Conservation (phyloP, 164 flowering plant species). For the Vitis cinerea region DNA sequence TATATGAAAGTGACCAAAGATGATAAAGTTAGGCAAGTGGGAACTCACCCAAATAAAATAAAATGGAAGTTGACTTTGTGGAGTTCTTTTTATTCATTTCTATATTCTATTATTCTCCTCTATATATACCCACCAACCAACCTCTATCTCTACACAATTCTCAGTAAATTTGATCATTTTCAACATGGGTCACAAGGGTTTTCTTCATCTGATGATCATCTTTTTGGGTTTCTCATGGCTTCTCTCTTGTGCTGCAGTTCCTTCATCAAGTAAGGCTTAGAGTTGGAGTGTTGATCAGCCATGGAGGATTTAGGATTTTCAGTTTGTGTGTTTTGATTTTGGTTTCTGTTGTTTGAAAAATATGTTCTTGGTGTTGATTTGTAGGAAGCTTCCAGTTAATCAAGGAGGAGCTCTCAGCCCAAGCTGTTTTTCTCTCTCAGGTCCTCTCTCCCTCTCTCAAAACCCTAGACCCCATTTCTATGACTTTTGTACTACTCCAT, state of each 20-base stretch:
- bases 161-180: background rate
- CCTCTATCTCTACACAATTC: background rate
- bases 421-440: constrained; percentile 22
- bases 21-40: constrained; percentile 28
- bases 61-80: constrained; percentile 21
- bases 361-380: background rate
- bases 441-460: constrained; percentile 23
- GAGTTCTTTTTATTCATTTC: background rate
- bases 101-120: background rate
- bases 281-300: background rate
- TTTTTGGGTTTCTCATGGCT: constrained; percentile 31
- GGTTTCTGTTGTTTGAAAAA: background rate
- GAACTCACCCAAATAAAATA: constrained; percentile 20
- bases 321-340: background rate
- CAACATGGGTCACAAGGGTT: constrained; percentile 28
- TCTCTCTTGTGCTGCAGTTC: constrained; percentile 31
- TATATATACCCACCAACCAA: constrained; percentile 14
- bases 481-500: no score
- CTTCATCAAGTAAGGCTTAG: constrained; percentile 30
- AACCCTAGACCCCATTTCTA: no score
- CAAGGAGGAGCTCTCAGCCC: constrained; percentile 14
- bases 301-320: no score
- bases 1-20: constrained; percentile 5
- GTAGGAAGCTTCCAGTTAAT: constrained; percentile 32
- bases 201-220: constrained; percentile 22